Evolutionary conservation across 371 early-diverging fungal genomes (phyloP).

Genomic region (Smittium culicis): DNA sequence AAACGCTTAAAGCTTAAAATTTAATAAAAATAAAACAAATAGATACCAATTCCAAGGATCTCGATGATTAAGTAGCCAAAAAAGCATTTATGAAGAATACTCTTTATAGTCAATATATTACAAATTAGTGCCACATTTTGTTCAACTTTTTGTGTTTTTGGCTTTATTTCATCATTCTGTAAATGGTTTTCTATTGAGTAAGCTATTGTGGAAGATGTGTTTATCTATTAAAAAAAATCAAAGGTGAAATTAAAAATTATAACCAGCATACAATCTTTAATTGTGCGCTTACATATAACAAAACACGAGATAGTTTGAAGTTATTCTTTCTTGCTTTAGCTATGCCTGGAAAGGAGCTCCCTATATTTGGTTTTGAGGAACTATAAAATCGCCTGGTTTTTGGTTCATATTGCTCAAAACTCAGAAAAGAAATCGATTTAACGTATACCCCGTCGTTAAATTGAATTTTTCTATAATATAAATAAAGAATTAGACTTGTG

Average conservation of each 20-base stretch:
- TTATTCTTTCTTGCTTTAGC: neutral
- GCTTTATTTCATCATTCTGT: neutral
- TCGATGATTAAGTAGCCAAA: neutral
- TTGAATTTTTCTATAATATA: neutral
- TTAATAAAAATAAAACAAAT: neutral
- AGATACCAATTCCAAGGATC: slow-evolving; percentile 4
- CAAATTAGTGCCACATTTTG: too few species aligned
- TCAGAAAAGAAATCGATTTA: neutral
- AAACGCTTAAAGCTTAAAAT: slow-evolving; percentile 13
- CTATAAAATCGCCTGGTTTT: neutral
- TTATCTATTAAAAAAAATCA: neutral
- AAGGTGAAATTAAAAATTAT: neutral
- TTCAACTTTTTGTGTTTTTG: too few species aligned
- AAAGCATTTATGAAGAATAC: neutral
- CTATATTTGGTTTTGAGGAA: neutral
- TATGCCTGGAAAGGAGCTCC: neutral
- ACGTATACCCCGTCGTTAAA: neutral
- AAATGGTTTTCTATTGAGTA: neutral
- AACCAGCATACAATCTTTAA: too few species aligned
- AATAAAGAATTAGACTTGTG: neutral
- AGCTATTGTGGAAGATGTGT: neutral
- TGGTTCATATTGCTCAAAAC: neutral
- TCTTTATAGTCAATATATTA: too few species aligned
- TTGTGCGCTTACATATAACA: neutral
- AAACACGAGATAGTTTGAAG: neutral